Base-by-base conservation (phyloP, 176 grass and related monocot genomes). In the Lolium perenne region DNA sequence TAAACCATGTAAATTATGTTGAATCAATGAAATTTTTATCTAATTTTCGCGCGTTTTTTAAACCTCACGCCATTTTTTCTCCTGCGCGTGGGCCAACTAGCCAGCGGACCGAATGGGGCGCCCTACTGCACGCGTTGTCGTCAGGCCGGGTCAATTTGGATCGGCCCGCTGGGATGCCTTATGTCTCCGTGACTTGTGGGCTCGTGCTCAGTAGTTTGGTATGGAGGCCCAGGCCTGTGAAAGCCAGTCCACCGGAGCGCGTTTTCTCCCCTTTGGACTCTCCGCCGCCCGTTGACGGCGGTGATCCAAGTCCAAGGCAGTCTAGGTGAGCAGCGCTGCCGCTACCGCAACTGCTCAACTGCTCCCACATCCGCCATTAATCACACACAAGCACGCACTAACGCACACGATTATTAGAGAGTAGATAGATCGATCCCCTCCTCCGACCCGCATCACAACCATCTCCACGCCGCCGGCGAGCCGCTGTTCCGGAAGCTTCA, bases 271-370 rank as follows among this genome's bases (percentile, higher is more conserved):
- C 62, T 20, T 84, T 75, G 83, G 77, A 60, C 78, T 77, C 83
- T 86, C 88, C 88, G 88, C 83, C 88, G 32, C 7, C 66, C 35
- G 65, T 79, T 79, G 77, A 80, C 77, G 47, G 13, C 76, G 60
- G 77, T 10, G 82, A 56, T 46, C 32, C 65, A 68, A 38, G 66
- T 69, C 49, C 75, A 70, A 68, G 22, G 29, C 21, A 47, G 61
- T 53, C n/a, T 71, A 47, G 76, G 75, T 71, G 26, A 29, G 26
- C 26, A 29, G 26, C 26, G 26, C 26, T 29, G 38, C 81, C 40
- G 32, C 76, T 56, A 56, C 78, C 59, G 51, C 77, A 60, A n/a
- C 88, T 77, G 88, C 88, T 84, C 46, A 47, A 23, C 69, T 47
- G 20, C 69, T 62, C 51, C 82, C 50, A 85, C 6, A 78, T 9